Conservation (phyloP, 495 filamentous ascomycete genomes). For the Aspergillus cavernicola region DNA sequence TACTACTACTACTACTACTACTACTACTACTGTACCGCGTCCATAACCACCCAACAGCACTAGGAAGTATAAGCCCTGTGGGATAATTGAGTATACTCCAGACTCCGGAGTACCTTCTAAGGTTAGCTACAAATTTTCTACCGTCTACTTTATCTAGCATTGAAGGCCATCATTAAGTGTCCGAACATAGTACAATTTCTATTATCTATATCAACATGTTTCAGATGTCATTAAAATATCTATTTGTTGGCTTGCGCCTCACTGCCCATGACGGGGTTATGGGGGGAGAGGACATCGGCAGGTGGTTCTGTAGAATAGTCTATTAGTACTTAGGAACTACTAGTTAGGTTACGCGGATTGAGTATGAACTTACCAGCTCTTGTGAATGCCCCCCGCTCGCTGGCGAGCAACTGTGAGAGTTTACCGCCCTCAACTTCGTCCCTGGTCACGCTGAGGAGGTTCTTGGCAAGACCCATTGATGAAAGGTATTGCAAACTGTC, state of each 20-base stretch:
- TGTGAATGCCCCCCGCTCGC: slow-evolving; percentile 71
- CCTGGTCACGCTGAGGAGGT: slow-evolving; percentile 65
- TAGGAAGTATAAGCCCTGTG: too few species aligned
- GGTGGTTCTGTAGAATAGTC: slow-evolving; percentile 46
- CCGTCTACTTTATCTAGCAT: too few species aligned
- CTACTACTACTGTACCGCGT: too few species aligned
- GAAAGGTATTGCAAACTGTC: slow-evolving; percentile 73
- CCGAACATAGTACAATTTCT: slow-evolving; percentile 18
- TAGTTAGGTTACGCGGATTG: neutral
- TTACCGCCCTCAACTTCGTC: slow-evolving; percentile 76
- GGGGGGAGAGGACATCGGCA: slow-evolving; percentile 45
- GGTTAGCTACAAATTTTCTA: too few species aligned
- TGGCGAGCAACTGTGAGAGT: slow-evolving; percentile 63
- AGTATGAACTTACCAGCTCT: slow-evolving; percentile 55
- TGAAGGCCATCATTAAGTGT: neutral
- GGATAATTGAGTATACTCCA: too few species aligned
- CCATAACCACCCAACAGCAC: too few species aligned
- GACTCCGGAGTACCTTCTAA: too few species aligned
- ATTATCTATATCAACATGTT: slow-evolving; percentile 35
- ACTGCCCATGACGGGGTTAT: slow-evolving; percentile 31
- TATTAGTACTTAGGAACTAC: slow-evolving; percentile 22
- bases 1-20: too few species aligned
- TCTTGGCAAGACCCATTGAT: slow-evolving; percentile 82
- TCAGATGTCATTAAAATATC: slow-evolving; percentile 25
- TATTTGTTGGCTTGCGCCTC: slow-evolving; percentile 49